Conservation (phyloP, 2,329 filamentous ascomycete genomes). For the Xylariaceae sp. region DNA sequence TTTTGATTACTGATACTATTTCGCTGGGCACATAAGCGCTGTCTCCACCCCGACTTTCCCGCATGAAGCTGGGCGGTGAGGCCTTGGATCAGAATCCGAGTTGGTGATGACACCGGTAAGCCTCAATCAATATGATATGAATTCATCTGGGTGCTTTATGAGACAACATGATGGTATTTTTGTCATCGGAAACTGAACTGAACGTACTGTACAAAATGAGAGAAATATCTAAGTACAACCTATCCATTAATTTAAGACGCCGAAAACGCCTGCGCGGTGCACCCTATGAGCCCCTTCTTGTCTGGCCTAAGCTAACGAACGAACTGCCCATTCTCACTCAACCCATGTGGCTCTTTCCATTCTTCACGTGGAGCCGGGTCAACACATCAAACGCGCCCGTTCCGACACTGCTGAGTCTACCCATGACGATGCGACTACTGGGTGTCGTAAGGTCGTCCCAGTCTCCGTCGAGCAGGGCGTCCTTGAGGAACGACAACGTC, state of each 20-base stretch:
- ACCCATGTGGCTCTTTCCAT: slow-evolving; percentile 35
- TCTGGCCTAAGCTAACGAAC: background rate
- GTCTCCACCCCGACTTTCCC: too few relatives aligned
- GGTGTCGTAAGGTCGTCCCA: slow-evolving; percentile 84
- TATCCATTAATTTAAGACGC: background rate
- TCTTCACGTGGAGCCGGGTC: slow-evolving; percentile 51
- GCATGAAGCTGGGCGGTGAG: too few relatives aligned
- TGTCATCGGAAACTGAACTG: too few relatives aligned
- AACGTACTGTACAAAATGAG: too few relatives aligned
- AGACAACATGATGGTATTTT: too few relatives aligned
- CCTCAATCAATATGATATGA: too few relatives aligned
- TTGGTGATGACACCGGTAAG: too few relatives aligned
- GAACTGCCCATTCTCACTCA: slow-evolving; percentile 8
- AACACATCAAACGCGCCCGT: slow-evolving; percentile 92
- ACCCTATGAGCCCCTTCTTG: background rate
- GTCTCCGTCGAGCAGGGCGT: slow-evolving; percentile 85
- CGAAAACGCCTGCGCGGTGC: slow-evolving; percentile 12
- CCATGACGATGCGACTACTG: slow-evolving; percentile 82
- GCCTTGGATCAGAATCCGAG: too few relatives aligned
- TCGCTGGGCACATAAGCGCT: too few relatives aligned
- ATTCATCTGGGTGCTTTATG: too few relatives aligned
- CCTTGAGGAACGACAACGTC: slow-evolving; percentile 86
- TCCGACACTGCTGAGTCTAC: slow-evolving; percentile 73
- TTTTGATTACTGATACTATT: too few relatives aligned
- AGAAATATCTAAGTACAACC: background rate